Percentiles rank a stretch among this genome's conserved stretches.
Evolutionary conservation across 2,329 filamentous ascomycete genomes (phyloP).

Genomic region (Amesomyces nigricolor): DNA sequence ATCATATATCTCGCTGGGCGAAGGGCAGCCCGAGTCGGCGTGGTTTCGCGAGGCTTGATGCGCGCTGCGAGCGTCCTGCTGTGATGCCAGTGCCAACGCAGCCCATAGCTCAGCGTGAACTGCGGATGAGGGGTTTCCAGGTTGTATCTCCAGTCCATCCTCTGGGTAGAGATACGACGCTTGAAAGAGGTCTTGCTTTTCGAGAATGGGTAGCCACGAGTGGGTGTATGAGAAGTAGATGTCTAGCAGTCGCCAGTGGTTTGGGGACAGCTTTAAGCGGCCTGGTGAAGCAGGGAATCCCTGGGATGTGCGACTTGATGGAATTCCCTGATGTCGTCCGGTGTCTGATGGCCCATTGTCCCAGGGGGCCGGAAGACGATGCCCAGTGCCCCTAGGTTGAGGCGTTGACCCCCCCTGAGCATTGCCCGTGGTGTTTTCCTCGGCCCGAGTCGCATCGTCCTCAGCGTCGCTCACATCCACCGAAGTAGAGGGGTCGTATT

Average conservation of each 20-base stretch:
- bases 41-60: conserved; percentile 11
- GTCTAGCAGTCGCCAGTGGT: conserved; percentile 59
- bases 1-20: conserved; percentile 41
- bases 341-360: neutral
- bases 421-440: neutral
- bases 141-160: conserved; percentile 17
- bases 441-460: conserved; percentile 26
- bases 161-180: conserved; percentile 40
- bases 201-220: conserved; percentile 68
- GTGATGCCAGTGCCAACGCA: conserved; percentile 51
- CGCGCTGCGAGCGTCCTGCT: conserved; percentile 41
- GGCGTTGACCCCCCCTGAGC: neutral
- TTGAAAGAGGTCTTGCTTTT: conserved; percentile 56
- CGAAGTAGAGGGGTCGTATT: conserved; percentile 31
- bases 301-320: neutral
- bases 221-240: conserved; percentile 72
- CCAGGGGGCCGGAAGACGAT: neutral
- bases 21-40: conserved; percentile 23
- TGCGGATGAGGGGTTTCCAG: conserved; percentile 31
- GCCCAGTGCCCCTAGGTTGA: neutral
- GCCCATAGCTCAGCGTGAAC: conserved; percentile 56
- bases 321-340: neutral
- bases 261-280: conserved; percentile 39
- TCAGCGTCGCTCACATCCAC: conserved; percentile 31
- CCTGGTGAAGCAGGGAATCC: neutral